These are phyloP conservation scores for Plasmodium malariae DNA, from an alignment of 169 alveolate genomes.

Conservation along the genomic window DNA sequence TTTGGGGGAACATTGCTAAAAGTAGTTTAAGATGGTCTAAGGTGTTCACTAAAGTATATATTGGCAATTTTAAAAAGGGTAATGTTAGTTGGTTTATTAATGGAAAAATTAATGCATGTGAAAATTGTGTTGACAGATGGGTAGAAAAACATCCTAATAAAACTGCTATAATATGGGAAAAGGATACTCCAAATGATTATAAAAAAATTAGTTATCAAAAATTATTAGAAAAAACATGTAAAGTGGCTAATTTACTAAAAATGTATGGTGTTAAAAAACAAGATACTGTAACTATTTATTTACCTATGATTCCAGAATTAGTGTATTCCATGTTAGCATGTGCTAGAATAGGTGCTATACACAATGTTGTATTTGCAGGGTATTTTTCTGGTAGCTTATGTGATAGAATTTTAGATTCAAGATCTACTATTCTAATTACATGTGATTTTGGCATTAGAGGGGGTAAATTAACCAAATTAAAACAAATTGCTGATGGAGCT, in stretches of 20 bases:
- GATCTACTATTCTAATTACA: conserved; percentile 89
- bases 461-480: conserved; percentile 89
- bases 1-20: conserved; percentile 82
- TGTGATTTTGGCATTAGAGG: conserved; percentile 94
- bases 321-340: conserved; percentile 96
- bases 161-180: conserved; percentile 92
- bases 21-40: conserved; percentile 79
- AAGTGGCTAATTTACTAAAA: conserved; percentile 93
- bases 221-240: conserved; percentile 87
- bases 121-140: conserved; percentile 95
- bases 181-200: conserved; percentile 89
- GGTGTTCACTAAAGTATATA: conserved; percentile 78
- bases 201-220: conserved; percentile 86
- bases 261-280: conserved; percentile 94
- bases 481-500: conserved; percentile 92
- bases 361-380: conserved; percentile 98
- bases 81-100: conserved; percentile 91
- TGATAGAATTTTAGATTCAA: conserved; percentile 93
- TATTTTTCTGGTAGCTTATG: conserved; percentile 95
- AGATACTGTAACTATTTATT: conserved; percentile 95
- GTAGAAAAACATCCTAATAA: conserved; percentile 90
- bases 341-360: conserved; percentile 98
- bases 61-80: conserved; percentile 81
- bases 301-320: conserved; percentile 97
- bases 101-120: conserved; percentile 93